A percentile compares a stretch with the other conserved stretches of the same genome.
Conservation (phyloP, 345 rosid genomes). For the Eucalyptus erythrocorys region DNA sequence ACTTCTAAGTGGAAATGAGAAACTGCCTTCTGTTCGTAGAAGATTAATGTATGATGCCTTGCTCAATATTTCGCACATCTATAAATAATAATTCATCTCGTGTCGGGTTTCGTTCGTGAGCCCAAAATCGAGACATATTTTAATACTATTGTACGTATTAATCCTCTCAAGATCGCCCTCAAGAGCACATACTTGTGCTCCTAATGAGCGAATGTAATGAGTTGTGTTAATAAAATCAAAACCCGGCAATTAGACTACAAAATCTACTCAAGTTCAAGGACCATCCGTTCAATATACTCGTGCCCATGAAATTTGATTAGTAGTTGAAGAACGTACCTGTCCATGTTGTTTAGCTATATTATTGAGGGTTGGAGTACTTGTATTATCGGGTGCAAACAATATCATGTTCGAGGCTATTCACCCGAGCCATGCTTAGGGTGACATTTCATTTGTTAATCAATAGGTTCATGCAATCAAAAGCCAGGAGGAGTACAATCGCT, state of each 20-base stretch:
- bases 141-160: background rate
- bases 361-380: background rate
- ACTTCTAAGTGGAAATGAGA: too few relatives aligned
- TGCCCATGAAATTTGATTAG: background rate
- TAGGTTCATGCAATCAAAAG: background rate
- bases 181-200: background rate
- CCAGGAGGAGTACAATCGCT: background rate
- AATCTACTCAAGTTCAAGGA: background rate
- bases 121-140: background rate
- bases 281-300: background rate
- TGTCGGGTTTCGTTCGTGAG: too few relatives aligned
- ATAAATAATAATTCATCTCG: too few relatives aligned
- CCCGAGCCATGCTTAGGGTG: background rate
- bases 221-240: background rate
- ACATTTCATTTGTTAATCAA: background rate
- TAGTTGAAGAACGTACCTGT: background rate
- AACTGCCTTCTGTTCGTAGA: too few relatives aligned
- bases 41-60: too few relatives aligned
- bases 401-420: background rate
- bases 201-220: fast-evolving
- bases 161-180: background rate
- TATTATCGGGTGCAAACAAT: background rate
- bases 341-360: background rate
- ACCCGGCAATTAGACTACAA: background rate
- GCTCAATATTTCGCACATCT: too few relatives aligned